phyloP scores from a whole-genome alignment of 495 filamentous ascomycete genomes.

The Bombardia bombarda region DNA sequence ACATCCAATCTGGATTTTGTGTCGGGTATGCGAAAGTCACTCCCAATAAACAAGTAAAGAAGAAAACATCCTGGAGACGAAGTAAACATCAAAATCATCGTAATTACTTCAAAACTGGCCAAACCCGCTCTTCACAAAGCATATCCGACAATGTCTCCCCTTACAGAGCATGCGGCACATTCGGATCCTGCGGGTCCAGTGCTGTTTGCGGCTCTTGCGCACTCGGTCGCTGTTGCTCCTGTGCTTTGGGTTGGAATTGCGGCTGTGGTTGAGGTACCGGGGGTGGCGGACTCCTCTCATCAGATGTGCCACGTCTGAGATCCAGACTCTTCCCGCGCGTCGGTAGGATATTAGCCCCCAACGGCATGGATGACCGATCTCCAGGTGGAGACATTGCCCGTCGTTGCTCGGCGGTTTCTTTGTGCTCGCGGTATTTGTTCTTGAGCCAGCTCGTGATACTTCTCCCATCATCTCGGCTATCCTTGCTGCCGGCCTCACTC shows the following conservation, averaged over 20 bases:
- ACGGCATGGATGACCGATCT: constrained; percentile 18
- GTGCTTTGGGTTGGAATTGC: background rate
- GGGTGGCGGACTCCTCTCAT: constrained; percentile 21
- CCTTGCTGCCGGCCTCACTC: constrained; percentile 34
- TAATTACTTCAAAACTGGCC: too few relatives aligned
- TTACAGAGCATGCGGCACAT: too few relatives aligned
- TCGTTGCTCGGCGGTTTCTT: constrained; percentile 56
- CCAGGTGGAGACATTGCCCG: constrained; percentile 39
- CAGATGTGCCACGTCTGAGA: constrained; percentile 20
- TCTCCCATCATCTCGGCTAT: constrained; percentile 49
- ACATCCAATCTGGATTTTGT: too few relatives aligned
- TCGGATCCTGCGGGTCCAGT: background rate
- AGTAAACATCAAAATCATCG: too few relatives aligned
- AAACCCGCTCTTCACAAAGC: too few relatives aligned
- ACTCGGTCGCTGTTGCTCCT: background rate
- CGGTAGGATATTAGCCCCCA: constrained; percentile 17
- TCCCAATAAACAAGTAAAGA: too few relatives aligned
- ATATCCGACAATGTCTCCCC: too few relatives aligned
- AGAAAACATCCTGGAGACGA: too few relatives aligned
- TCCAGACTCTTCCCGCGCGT: constrained; percentile 36
- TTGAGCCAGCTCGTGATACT: constrained; percentile 80
- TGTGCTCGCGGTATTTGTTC: constrained; percentile 72
- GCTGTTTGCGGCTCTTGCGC: background rate
- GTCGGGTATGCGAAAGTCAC: too few relatives aligned
- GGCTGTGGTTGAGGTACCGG: background rate